Conservation (phyloP, 768 basidiomycete species). For the Phallus indusiatus region DNA sequence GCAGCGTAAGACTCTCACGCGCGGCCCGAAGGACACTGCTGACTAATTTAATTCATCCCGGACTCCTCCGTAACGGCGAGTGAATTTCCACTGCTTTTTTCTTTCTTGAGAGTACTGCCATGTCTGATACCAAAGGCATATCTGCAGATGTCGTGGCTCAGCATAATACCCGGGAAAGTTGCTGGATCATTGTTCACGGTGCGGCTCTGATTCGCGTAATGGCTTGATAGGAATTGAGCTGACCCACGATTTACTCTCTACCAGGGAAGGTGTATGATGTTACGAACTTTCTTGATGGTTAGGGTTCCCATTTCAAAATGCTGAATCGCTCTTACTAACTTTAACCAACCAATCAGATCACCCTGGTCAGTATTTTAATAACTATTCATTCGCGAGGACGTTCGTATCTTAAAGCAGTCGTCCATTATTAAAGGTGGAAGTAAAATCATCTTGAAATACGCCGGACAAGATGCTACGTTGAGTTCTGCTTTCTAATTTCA, state of each 20-base stretch:
- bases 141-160: constrained; percentile 43
- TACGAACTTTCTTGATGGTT: constrained; percentile 67
- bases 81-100: background rate
- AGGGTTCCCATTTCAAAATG: background rate
- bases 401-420: background rate
- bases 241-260: too few species aligned
- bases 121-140: constrained; percentile 17
- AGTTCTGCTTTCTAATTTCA: constrained; percentile 18
- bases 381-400: background rate
- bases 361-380: constrained; percentile 33
- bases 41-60: background rate
- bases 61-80: background rate
- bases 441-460: constrained; percentile 80
- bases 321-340: background rate
- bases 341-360: constrained; percentile 35
- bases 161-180: constrained; percentile 51
- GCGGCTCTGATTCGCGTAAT: constrained; percentile 13
- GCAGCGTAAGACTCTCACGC: too few species aligned
- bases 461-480: constrained; percentile 82
- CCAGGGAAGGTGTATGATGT: constrained; percentile 70
- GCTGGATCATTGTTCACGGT: constrained; percentile 86
- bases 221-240: constrained; percentile 1
- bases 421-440: constrained; percentile 47
- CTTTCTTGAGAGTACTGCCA: background rate
- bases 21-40: too few species aligned